Percentiles rank a stretch among this genome's conserved stretches.
Conservation (phyloP, 2,329 filamentous ascomycete genomes). For the Aspergillus pseudoviridinutans region DNA sequence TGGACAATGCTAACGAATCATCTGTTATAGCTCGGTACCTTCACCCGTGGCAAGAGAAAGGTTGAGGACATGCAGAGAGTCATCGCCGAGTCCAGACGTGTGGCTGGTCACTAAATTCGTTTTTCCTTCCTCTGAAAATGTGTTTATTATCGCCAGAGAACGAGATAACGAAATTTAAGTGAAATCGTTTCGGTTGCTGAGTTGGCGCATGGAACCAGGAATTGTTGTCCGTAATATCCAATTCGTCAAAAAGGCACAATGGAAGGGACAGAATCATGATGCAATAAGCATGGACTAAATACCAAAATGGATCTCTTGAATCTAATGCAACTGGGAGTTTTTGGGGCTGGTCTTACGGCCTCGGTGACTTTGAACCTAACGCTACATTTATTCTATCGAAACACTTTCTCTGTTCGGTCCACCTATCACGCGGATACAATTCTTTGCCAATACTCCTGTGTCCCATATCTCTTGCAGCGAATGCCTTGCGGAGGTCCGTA, state of each 20-base stretch:
- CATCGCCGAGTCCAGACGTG: slow-evolving; percentile 90
- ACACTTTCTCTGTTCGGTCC: background rate
- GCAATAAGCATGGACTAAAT: slow-evolving; percentile 2
- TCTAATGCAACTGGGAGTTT: background rate
- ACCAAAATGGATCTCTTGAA: slow-evolving; percentile 1
- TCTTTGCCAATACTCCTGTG: background rate
- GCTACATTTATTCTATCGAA: background rate
- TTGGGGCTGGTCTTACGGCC: background rate
- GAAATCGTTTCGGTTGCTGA: slow-evolving; percentile 4
- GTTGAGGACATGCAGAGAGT: slow-evolving; percentile 98
- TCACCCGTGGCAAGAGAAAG: slow-evolving; percentile 98
- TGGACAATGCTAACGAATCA: slow-evolving; percentile 14
- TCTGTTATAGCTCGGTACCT: slow-evolving; percentile 77
- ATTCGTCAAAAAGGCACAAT: background rate
- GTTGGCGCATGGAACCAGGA: background rate
- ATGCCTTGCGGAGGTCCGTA: background rate
- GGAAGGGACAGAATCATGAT: slow-evolving; percentile 1
- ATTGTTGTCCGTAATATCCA: background rate
- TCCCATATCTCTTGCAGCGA: background rate
- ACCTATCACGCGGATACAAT: background rate
- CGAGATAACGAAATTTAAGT: slow-evolving; percentile 22
- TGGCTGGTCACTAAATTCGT: slow-evolving; percentile 58
- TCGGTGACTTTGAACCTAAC: background rate
- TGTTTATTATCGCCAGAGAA: slow-evolving; percentile 8
- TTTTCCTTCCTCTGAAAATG: slow-evolving; percentile 1